Percentiles rank a stretch among this genome's conserved stretches.
These are phyloP conservation scores for Pugionium dolabratum DNA, from an alignment of 345 rosid genomes.

Conservation along the genomic window DNA sequence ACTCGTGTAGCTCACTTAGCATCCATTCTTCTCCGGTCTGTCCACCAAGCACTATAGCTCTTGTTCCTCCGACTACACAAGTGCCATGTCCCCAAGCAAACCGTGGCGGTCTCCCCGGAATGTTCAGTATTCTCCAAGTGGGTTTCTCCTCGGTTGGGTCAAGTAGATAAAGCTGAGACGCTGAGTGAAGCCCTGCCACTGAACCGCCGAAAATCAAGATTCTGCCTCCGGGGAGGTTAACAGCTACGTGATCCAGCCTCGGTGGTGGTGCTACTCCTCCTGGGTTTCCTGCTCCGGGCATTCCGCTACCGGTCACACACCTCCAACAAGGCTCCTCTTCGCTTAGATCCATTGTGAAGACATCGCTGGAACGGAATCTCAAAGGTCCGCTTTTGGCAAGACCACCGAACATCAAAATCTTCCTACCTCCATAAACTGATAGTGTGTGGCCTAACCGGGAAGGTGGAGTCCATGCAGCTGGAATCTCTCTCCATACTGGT, in stretches of 20 bases:
- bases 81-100: slow-evolving; percentile 97
- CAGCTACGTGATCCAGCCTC: slow-evolving; percentile 86
- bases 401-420: slow-evolving; percentile 90
- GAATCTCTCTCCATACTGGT: slow-evolving; percentile 89
- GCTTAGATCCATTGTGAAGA: slow-evolving; percentile 83
- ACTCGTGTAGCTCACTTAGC: slow-evolving; percentile 84
- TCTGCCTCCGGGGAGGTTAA: slow-evolving; percentile 81
- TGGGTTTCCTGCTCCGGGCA: slow-evolving; percentile 91
- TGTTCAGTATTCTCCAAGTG: slow-evolving; percentile 83
- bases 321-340: slow-evolving; percentile 93
- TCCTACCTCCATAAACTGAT: slow-evolving; percentile 80
- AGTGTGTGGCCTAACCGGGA: slow-evolving; percentile 83
- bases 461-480: slow-evolving; percentile 87
- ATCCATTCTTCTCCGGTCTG: slow-evolving; percentile 97
- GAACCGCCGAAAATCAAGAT: slow-evolving; percentile 83
- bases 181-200: slow-evolving; percentile 89
- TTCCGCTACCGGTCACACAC: slow-evolving; percentile 74
- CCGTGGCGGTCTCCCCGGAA: slow-evolving; percentile 77
- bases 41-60: slow-evolving; percentile 84
- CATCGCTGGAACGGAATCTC: slow-evolving; percentile 83
- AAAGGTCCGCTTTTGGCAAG: slow-evolving; percentile 86
- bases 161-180: slow-evolving; percentile 82
- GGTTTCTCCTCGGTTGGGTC: slow-evolving; percentile 93
- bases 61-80: slow-evolving; percentile 89
- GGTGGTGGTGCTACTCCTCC: slow-evolving; percentile 91